Evolutionary conservation across 768 basidiomycete species (phyloP).

Genomic region (Lentinula aciculospora): DNA sequence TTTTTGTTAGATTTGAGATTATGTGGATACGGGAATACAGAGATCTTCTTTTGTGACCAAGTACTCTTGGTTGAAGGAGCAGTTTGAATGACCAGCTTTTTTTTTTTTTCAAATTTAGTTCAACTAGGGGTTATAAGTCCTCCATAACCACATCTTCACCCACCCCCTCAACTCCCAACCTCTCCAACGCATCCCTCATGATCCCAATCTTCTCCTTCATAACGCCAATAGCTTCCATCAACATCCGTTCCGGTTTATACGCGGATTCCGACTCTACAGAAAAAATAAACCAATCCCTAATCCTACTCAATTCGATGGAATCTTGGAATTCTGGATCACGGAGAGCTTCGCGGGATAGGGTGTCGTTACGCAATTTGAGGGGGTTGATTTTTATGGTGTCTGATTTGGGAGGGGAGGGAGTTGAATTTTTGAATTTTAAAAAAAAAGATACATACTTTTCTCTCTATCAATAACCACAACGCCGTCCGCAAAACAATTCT

Average conservation of each 20-base stretch:
- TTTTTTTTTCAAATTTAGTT: no score
- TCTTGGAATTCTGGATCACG: slow-evolving; percentile 88
- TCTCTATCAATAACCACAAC: slow-evolving; percentile 60
- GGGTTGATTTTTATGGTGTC: slow-evolving; percentile 53
- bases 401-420: background rate
- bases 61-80: no score
- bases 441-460: slow-evolving; percentile 42
- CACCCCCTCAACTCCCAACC: background rate
- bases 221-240: slow-evolving; percentile 8
- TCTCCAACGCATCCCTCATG: background rate
- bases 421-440: no score
- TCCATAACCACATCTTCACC: background rate
- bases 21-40: no score
- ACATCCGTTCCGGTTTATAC: slow-evolving; percentile 61
- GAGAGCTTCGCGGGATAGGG: slow-evolving; percentile 87
- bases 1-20: no score
- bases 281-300: slow-evolving; percentile 94
- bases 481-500: slow-evolving; percentile 81
- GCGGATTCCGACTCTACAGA: slow-evolving; percentile 86
- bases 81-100: no score
- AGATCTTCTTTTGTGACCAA: no score
- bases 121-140: no score
- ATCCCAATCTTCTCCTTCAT: slow-evolving; percentile 5
- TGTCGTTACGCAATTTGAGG: slow-evolving; percentile 71
- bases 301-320: slow-evolving; percentile 74